phyloP scores from a whole-genome alignment of 768 basidiomycete species.

The Rhodotorula taiwanensis region DNA sequence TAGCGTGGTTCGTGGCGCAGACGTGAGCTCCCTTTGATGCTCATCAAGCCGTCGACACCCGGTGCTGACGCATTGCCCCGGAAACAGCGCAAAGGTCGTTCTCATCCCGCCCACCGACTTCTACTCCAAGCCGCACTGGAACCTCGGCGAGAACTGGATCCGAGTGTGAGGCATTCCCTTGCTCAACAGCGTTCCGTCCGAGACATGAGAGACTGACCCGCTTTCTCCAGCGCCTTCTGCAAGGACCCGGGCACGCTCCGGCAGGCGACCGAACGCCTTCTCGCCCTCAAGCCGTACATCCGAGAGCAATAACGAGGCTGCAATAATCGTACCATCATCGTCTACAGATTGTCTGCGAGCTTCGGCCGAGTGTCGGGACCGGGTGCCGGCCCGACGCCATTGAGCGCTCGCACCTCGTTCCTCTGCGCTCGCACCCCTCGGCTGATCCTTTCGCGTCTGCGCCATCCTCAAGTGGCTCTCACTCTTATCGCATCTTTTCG shows the following conservation, averaged over 20 bases:
- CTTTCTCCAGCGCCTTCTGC: constrained; percentile 86
- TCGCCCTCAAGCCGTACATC: constrained; percentile 64
- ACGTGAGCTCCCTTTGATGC: constrained; percentile 4
- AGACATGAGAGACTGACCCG: constrained; percentile 46
- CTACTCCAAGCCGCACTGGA: constrained; percentile 29
- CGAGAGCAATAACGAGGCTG: constrained; percentile 14
- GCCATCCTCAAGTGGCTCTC: no score
- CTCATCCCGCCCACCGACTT: constrained; percentile 39
- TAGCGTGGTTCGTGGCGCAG: constrained; percentile 40
- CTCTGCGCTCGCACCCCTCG: no score
- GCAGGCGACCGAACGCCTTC: constrained; percentile 73
- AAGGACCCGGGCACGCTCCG: constrained; percentile 82
- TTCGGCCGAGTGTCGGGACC: no score
- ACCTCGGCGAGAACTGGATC: constrained; percentile 30
- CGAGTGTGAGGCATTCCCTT: constrained; percentile 18
- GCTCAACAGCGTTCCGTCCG: no score
- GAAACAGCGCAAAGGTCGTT: neutral
- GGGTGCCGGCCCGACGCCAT: no score
- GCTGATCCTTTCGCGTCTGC: no score
- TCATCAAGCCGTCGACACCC: neutral
- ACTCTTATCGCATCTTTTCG: neutral
- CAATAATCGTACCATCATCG: no score
- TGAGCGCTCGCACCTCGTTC: no score
- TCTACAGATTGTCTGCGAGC: no score
- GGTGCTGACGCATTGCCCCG: no score